These are phyloP conservation scores for Saccharum hybrid DNA, from an alignment of 202 grass and related monocot species.

Conservation along the genomic window DNA sequence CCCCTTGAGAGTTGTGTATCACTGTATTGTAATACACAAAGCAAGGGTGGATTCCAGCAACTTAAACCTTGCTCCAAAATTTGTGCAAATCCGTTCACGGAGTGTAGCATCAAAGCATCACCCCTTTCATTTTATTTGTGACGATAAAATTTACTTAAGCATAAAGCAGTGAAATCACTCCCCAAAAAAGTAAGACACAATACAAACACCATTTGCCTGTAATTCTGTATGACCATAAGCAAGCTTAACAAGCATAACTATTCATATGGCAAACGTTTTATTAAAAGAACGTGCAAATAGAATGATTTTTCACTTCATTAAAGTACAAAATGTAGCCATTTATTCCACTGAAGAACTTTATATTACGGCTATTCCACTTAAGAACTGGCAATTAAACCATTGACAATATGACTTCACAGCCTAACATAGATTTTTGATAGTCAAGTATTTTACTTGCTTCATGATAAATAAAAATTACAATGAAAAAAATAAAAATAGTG, in stretches of 20 bases:
- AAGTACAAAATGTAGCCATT: neutral
- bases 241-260: neutral
- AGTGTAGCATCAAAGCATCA: neutral
- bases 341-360: neutral
- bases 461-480: neutral
- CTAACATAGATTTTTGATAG: neutral
- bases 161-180: neutral
- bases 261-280: neutral
- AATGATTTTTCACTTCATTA: neutral
- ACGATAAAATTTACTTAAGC: neutral
- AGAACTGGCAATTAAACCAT: neutral
- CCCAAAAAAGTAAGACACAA: neutral
- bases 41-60: neutral
- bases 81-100: neutral
- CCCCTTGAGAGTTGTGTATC: neutral
- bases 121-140: neutral
- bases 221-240: neutral
- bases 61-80: neutral
- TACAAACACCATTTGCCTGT: neutral
- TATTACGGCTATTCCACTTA: neutral
- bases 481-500: too few species aligned
- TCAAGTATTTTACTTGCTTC: neutral
- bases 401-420: neutral
- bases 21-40: neutral
- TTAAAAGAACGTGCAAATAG: constrained; percentile 10